Conservation (phyloP, 805 yeast genomes). For the Scheffersomyces lignosus region DNA sequence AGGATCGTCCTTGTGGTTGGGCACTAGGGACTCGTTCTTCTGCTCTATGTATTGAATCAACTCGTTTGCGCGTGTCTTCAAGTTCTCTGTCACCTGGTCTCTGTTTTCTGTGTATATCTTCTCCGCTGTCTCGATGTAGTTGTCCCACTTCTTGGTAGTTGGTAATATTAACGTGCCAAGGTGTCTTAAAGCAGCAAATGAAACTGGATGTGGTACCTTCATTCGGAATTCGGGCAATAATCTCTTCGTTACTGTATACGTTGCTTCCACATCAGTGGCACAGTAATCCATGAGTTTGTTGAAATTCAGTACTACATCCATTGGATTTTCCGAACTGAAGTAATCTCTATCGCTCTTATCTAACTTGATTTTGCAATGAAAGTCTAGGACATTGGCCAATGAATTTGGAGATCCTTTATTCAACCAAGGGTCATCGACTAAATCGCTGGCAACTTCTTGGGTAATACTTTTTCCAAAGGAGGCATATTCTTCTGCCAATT, state of each 20-base stretch:
- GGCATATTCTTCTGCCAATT: constrained; percentile 19
- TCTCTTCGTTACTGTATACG: constrained; percentile 65
- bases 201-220: constrained; percentile 90
- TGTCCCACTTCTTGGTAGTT: constrained; percentile 69
- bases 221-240: constrained; percentile 67
- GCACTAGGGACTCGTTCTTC: constrained; percentile 15
- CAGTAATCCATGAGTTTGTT: constrained; percentile 72
- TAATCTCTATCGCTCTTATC: constrained; percentile 67
- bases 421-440: constrained; percentile 82
- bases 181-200: constrained; percentile 80
- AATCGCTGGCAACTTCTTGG: constrained; percentile 25
- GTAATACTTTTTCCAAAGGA: constrained; percentile 16
- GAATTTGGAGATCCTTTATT: constrained; percentile 74
- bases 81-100: constrained; percentile 53
- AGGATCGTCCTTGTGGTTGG: constrained; percentile 61
- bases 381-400: constrained; percentile 71
- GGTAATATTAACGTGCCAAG: constrained; percentile 78
- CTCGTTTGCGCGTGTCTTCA: constrained; percentile 60
- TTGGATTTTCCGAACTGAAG: constrained; percentile 57
- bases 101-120: constrained; percentile 58
- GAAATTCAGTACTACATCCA: constrained; percentile 56
- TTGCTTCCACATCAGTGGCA: constrained; percentile 77
- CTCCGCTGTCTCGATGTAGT: constrained; percentile 72
- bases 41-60: constrained; percentile 47
- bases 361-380: constrained; percentile 70